A percentile compares a stretch with the other conserved stretches of the same genome.
These are phyloP conservation scores for Microbotryum violaceum DNA, from an alignment of 1,284 basidiomycete genomes.

Conservation along the genomic window DNA sequence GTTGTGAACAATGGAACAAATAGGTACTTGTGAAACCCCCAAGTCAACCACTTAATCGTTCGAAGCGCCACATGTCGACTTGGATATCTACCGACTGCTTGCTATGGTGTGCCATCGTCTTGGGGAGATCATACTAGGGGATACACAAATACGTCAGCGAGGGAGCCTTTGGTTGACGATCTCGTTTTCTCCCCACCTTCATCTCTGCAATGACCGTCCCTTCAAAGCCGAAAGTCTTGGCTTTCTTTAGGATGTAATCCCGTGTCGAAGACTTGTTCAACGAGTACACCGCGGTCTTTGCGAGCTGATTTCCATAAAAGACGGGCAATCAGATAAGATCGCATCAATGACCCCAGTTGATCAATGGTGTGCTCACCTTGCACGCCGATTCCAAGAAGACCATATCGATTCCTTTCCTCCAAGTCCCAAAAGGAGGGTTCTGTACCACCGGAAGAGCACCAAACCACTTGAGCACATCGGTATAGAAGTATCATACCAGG, in stretches of 20 bases:
- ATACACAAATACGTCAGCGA: background rate
- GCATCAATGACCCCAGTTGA: background rate
- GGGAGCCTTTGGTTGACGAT: background rate
- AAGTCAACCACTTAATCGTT: slow-evolving; percentile 2
- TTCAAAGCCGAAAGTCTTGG: slow-evolving; percentile 30
- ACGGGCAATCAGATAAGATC: background rate
- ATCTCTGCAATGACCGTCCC: slow-evolving; percentile 36
- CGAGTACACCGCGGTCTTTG: slow-evolving; percentile 34
- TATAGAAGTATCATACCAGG: background rate
- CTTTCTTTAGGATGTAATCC: slow-evolving; percentile 33
- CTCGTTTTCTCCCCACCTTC: slow-evolving; percentile 5
- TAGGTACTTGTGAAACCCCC: too few species aligned
- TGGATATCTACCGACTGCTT: slow-evolving; percentile 34
- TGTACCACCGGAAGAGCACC: background rate
- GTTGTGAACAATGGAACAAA: too few species aligned
- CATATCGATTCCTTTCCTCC: slow-evolving; percentile 35
- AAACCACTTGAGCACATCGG: background rate
- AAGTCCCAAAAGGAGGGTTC: slow-evolving; percentile 35
- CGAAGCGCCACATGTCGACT: slow-evolving; percentile 32
- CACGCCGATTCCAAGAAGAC: slow-evolving; percentile 35
- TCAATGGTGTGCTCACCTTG: slow-evolving; percentile 12
- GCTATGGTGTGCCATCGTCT: slow-evolving; percentile 37
- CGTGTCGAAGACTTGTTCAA: slow-evolving; percentile 35
- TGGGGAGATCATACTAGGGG: slow-evolving; percentile 24
- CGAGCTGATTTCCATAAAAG: slow-evolving; percentile 16